These are phyloP conservation scores for Diplocarpon rosae DNA, from an alignment of 2,329 filamentous ascomycete species.

Conservation along the genomic window DNA sequence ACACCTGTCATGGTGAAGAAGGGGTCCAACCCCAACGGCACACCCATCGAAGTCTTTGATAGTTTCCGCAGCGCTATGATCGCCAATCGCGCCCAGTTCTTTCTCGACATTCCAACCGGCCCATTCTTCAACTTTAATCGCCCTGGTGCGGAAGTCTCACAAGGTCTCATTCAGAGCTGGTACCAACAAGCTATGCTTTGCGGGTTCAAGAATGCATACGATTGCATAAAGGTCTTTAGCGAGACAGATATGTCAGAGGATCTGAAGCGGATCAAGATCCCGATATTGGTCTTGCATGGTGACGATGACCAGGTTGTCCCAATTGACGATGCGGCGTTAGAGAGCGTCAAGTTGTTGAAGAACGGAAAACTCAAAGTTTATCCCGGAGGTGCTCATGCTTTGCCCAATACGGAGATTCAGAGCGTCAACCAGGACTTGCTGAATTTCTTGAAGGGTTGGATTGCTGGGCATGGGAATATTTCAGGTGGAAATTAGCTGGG, in stretches of 20 bases:
- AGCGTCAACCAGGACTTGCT: constrained; percentile 31
- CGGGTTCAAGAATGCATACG: constrained; percentile 31
- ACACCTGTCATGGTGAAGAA: constrained; percentile 30
- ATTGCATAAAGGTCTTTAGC: constrained; percentile 31
- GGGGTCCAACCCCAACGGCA: constrained; percentile 27
- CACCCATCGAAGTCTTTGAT: constrained; percentile 30
- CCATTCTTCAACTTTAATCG: constrained; percentile 30
- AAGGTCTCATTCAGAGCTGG: constrained; percentile 31
- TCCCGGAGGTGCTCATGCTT: constrained; percentile 29
- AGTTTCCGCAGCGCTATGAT: constrained; percentile 29
- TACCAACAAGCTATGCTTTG: constrained; percentile 31
- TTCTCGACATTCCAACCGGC: constrained; percentile 28
- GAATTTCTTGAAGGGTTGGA: constrained; percentile 21
- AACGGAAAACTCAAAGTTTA: constrained; percentile 32
- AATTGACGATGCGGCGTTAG: constrained; percentile 24
- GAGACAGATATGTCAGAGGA: constrained; percentile 33
- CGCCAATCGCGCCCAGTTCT: constrained; percentile 29
- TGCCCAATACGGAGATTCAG: constrained; percentile 29
- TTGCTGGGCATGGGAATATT: too few relatives aligned
- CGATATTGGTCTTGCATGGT: constrained; percentile 31
- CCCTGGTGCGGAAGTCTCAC: constrained; percentile 22
- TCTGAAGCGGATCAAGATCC: constrained; percentile 30
- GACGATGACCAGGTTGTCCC: constrained; percentile 33
- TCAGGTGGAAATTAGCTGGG: too few relatives aligned
- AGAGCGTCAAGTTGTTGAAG: constrained; percentile 28